Base-by-base conservation (phyloP, 2,329 filamentous ascomycete genomes). In the Monosporascus sp. region DNA sequence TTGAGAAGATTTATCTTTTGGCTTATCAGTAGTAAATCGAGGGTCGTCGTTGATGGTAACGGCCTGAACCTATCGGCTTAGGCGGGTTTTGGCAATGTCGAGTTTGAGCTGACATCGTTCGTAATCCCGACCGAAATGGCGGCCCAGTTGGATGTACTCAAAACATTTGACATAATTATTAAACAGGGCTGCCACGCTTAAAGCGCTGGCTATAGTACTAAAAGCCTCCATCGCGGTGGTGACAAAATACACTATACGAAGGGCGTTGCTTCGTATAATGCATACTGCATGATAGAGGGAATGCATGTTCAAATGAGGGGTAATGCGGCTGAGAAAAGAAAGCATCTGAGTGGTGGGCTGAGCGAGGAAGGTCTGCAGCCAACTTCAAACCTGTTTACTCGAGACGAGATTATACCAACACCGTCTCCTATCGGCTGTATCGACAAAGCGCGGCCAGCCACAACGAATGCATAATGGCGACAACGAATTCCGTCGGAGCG, bases 121-220 rank as follows among this genome's bases (percentile, higher is more conserved):
- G 54, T 65, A 74, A 44, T 74, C 68, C 22, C 49, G 38, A 0
- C 63, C 67, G 45, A 72, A 72, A 37, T 62, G 57, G 1, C 58
- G 62, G 20, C 69, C 69, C 1, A 74, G 60, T 47, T 76, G 69
- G 47, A 76, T 55, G 54, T 72, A 72, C 20, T 70, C 65, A 54
- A 77, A 76, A 53, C 67, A 72, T 37, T 69, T 64, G 39, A 76
- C 62, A 45, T 67, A 72, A 52, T 64, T 64, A 44, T 67, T 71
- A 46, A 75, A 74, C 14, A 70, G 53, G 2, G 60, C 55, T 20
- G 69, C 70, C 2, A 74, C 53, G 41, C 68, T 67, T 7, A 71
- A 55, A 0, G 63, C 69, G n/a, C 69, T 60, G 18, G 65, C 50
- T 14, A 65, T 56, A 3, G 51, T 48, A 18, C 61, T 53, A 45